These are phyloP conservation scores for Cytospora piceicola DNA, from an alignment of 2,329 filamentous ascomycete species.

Conservation along the genomic window DNA sequence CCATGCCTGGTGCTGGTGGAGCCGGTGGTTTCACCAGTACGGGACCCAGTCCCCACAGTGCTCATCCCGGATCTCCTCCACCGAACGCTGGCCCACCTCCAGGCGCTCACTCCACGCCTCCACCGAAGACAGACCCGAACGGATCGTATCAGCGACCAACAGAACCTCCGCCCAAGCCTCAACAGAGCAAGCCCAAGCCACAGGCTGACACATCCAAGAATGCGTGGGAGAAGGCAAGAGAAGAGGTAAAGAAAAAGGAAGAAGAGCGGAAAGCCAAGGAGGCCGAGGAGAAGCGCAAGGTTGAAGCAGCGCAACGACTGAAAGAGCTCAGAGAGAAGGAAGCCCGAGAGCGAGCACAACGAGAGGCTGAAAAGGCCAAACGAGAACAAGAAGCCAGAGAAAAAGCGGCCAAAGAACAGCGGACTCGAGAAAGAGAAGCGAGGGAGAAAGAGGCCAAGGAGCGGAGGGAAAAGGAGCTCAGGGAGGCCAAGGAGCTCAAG, in stretches of 20 bases:
- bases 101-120: slow-evolving; percentile 30
- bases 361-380: slow-evolving; percentile 36
- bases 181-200: slow-evolving; percentile 34
- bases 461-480: slow-evolving; percentile 41
- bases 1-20: slow-evolving; percentile 22
- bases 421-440: slow-evolving; percentile 45
- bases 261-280: slow-evolving; percentile 66
- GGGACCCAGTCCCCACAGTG: slow-evolving; percentile 30
- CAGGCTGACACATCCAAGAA: slow-evolving; percentile 47
- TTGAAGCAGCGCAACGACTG: slow-evolving; percentile 57
- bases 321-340: slow-evolving; percentile 62
- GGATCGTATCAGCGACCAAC: slow-evolving; percentile 35
- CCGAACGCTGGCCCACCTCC: slow-evolving; percentile 41
- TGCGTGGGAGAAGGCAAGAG: slow-evolving; percentile 70
- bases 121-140: slow-evolving; percentile 35
- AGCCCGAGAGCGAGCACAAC: slow-evolving; percentile 47
- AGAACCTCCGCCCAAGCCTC: slow-evolving; percentile 30
- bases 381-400: slow-evolving; percentile 41
- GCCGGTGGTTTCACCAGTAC: slow-evolving; percentile 28
- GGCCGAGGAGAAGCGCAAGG: slow-evolving; percentile 63
- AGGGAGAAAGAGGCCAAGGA: slow-evolving; percentile 43
- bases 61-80: slow-evolving; percentile 39
- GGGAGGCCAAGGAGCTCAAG: slow-evolving; percentile 34
- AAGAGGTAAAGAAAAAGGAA: slow-evolving; percentile 66
- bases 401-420: slow-evolving; percentile 41